Conservation (phyloP, 352 stramenopile species). For the Globisporangium solare region DNA sequence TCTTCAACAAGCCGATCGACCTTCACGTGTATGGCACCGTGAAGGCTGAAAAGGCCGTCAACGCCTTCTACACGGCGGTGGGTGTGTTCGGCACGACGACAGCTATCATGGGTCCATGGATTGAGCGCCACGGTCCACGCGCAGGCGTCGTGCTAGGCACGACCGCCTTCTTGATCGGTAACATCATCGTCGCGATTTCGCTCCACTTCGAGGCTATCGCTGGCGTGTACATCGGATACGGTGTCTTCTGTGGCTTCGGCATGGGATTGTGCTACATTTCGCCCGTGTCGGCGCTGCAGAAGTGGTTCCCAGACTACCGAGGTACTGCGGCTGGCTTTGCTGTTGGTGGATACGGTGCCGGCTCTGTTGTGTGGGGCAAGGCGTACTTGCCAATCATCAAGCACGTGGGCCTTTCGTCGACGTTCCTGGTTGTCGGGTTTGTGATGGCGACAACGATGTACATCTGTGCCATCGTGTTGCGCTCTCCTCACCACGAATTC, state of each 20-base stretch:
- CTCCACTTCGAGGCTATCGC: constrained; percentile 42
- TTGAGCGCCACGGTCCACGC: constrained; percentile 58
- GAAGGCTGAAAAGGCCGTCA: constrained; percentile 53
- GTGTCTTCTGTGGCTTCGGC: constrained; percentile 55
- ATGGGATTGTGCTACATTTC: constrained; percentile 75
- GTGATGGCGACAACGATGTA: constrained; percentile 36
- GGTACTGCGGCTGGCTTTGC: constrained; percentile 65
- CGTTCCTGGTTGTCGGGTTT: constrained; percentile 46
- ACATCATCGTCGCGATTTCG: constrained; percentile 44
- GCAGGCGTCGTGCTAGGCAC: constrained; percentile 41
- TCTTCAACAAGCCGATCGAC: constrained; percentile 73
- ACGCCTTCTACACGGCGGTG: constrained; percentile 69
- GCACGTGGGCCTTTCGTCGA: constrained; percentile 32
- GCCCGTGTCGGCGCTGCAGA: constrained; percentile 65
- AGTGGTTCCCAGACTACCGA: constrained; percentile 78
- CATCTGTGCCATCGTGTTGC: constrained; percentile 36
- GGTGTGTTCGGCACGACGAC: constrained; percentile 57
- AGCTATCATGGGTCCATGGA: constrained; percentile 62
- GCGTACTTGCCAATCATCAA: constrained; percentile 56
- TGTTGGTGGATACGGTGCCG: constrained; percentile 55
- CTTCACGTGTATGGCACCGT: constrained; percentile 37
- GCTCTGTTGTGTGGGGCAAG: constrained; percentile 63
- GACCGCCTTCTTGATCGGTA: constrained; percentile 45
- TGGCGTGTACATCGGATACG: constrained; percentile 64
- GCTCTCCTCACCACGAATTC: constrained; percentile 44